phyloP scores from a whole-genome alignment of 1,139 yeast species.

The Meyerozyma athensensis region DNA sequence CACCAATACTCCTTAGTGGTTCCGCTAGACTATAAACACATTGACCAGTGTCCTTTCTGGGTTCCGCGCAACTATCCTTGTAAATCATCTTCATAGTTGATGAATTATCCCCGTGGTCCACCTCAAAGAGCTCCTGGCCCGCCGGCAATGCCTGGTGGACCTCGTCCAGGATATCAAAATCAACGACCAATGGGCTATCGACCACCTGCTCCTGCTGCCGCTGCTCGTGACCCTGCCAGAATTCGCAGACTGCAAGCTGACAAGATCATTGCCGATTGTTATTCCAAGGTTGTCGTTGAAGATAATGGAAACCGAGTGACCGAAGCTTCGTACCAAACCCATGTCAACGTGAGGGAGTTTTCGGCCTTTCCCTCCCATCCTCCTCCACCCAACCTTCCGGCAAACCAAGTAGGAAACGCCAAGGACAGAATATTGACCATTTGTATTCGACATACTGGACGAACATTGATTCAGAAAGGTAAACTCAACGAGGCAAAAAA shows the following conservation, averaged over 20 bases:
- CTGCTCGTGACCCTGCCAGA: slow-evolving; percentile 7
- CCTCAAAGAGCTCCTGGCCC: neutral
- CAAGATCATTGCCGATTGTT: slow-evolving; percentile 39
- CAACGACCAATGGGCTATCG: slow-evolving; percentile 1
- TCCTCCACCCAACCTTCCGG: slow-evolving; percentile 32
- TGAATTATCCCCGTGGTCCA: slow-evolving; percentile 3
- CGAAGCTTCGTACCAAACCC: slow-evolving; percentile 36
- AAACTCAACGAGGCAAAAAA: slow-evolving; percentile 68
- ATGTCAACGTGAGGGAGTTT: slow-evolving; percentile 34
- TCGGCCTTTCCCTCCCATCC: slow-evolving; percentile 36
- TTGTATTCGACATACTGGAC: slow-evolving; percentile 47
- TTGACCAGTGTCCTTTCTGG: too few relatives aligned
- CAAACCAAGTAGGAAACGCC: slow-evolving; percentile 30
- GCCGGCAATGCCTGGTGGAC: neutral
- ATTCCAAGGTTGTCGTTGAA: slow-evolving; percentile 28
- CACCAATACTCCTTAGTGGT: neutral
- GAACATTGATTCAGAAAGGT: slow-evolving; percentile 79
- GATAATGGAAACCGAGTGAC: slow-evolving; percentile 25
- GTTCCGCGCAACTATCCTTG: too few relatives aligned
- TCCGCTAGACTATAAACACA: too few relatives aligned
- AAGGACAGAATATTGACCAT: slow-evolving; percentile 39
- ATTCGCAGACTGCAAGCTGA: slow-evolving; percentile 21
- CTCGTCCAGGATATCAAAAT: neutral
- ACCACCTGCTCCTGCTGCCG: neutral
- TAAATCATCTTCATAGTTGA: too few relatives aligned